Conservation (phyloP, 257 asterid genomes). For the Penstemon davidsonii region DNA sequence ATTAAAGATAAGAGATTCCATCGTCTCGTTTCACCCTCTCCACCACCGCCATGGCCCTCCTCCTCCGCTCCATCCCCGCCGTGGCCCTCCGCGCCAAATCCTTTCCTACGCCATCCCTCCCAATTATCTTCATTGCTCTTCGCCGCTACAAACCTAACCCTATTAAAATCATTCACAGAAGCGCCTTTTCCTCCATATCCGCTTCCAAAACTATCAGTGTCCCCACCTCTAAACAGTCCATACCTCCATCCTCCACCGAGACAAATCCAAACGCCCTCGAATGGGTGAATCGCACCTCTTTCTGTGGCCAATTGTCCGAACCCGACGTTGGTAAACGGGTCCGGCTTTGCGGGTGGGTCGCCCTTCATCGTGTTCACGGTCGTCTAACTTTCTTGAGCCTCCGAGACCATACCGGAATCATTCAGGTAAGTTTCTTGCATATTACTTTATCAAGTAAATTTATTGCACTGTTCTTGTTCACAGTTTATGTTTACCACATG, state of each 20-base stretch:
- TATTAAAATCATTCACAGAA: slow-evolving; percentile 26
- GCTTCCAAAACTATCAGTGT: slow-evolving; percentile 44
- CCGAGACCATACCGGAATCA: slow-evolving; percentile 86
- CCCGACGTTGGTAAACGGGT: slow-evolving; percentile 76
- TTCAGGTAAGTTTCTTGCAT: slow-evolving; percentile 55
- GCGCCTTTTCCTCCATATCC: slow-evolving; percentile 43
- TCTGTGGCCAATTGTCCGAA: slow-evolving; percentile 77
- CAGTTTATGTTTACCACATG: too few species aligned
- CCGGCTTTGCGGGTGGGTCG: slow-evolving; percentile 97
- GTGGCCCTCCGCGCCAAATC: slow-evolving; percentile 58
- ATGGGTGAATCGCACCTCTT: slow-evolving; percentile 79
- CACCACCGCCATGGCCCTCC: slow-evolving; percentile 52
- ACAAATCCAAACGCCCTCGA: slow-evolving; percentile 40
- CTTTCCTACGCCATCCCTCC: slow-evolving; percentile 32
- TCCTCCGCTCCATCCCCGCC: slow-evolving; percentile 73
- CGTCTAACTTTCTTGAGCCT: slow-evolving; percentile 86
- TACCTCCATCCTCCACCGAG: slow-evolving; percentile 32
- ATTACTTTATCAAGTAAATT: too few species aligned
- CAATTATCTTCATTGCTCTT: slow-evolving; percentile 35
- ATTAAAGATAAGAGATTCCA: slow-evolving; percentile 21
- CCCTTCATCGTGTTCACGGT: slow-evolving; percentile 94
- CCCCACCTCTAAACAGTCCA: slow-evolving; percentile 39
- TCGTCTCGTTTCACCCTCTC: not conserved
- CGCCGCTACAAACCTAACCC: slow-evolving; percentile 26
- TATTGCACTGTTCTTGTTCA: too few species aligned